Evolutionary conservation across 2,329 filamentous ascomycete genomes (phyloP).

Genomic region (Talaromyces sp.): DNA sequence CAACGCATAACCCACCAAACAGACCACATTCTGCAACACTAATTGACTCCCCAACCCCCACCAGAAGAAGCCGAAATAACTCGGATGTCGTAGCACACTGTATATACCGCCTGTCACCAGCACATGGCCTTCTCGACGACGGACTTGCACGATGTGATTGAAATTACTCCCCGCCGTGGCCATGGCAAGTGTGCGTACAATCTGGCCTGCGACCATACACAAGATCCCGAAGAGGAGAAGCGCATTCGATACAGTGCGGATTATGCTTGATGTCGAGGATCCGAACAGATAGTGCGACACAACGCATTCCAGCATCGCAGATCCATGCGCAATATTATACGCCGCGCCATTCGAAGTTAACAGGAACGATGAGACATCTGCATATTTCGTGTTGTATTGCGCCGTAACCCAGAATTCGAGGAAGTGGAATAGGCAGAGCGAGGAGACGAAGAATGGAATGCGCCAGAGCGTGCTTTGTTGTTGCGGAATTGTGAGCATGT

Average conservation of each 20-base stretch:
- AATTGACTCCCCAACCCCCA: conserved; percentile 96
- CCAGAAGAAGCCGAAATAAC: conserved; percentile 98
- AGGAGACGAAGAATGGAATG: conserved; percentile 50
- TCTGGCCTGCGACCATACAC: conserved; percentile 68
- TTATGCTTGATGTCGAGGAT: conserved; percentile 35
- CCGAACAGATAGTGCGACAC: conserved; percentile 42
- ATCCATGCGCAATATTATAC: conserved; percentile 77
- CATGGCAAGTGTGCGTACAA: conserved; percentile 79
- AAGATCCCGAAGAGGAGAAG: conserved; percentile 56
- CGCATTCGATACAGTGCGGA: conserved; percentile 29
- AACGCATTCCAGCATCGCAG: conserved; percentile 70
- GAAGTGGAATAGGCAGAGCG: conserved; percentile 83
- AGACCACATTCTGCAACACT: conserved; percentile 78
- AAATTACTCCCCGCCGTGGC: conserved; percentile 83
- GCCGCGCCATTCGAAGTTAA: conserved; percentile 78
- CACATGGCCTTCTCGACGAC: conserved; percentile 66
- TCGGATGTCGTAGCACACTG: conserved; percentile 71
- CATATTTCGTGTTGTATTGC: conserved; percentile 71
- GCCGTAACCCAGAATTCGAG: conserved; percentile 94
- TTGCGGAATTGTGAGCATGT: conserved; percentile 22
- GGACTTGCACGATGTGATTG: conserved; percentile 77
- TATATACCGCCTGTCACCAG: conserved; percentile 87
- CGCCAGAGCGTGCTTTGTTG: conserved; percentile 52
- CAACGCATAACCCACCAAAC: conserved; percentile 67
- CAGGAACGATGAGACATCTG: conserved; percentile 73